Percentiles rank a stretch among this genome's conserved stretches.
Evolutionary conservation across 192 early-diverging fungal species (phyloP).

Genomic region (Allomyces javanicus): DNA sequence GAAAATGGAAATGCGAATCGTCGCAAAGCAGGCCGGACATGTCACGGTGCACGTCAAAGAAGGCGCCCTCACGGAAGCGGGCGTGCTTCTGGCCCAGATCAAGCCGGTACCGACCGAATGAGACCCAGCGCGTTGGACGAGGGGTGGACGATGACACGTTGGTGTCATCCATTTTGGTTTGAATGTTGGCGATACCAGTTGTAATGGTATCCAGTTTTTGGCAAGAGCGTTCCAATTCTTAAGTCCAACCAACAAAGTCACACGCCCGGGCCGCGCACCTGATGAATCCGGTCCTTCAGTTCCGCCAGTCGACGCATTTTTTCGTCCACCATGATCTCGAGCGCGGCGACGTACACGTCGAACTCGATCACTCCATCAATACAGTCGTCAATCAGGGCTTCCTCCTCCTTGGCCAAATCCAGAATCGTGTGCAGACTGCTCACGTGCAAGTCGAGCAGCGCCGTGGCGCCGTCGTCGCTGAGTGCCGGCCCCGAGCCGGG

Average conservation of each 20-base stretch:
- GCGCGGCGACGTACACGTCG: neutral
- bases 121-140: no score
- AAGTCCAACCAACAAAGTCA: no score
- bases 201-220: no score
- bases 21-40: neutral
- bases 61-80: neutral
- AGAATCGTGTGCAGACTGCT: neutral
- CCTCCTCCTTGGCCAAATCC: neutral
- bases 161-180: no score
- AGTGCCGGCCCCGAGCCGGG: neutral
- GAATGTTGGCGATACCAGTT: no score
- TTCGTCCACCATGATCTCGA: neutral
- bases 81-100: neutral
- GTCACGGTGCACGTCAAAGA: neutral
- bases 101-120: neutral
- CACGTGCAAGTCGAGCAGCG: neutral
- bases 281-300: neutral
- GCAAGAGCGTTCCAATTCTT: no score
- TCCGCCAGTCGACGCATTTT: neutral
- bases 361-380: neutral
- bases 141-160: no score
- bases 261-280: no score
- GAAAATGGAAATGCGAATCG: neutral
- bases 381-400: neutral
- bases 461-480: neutral